These are phyloP conservation scores for Xylaria multiplex DNA, from an alignment of 2,329 filamentous ascomycete species.

Conservation along the genomic window DNA sequence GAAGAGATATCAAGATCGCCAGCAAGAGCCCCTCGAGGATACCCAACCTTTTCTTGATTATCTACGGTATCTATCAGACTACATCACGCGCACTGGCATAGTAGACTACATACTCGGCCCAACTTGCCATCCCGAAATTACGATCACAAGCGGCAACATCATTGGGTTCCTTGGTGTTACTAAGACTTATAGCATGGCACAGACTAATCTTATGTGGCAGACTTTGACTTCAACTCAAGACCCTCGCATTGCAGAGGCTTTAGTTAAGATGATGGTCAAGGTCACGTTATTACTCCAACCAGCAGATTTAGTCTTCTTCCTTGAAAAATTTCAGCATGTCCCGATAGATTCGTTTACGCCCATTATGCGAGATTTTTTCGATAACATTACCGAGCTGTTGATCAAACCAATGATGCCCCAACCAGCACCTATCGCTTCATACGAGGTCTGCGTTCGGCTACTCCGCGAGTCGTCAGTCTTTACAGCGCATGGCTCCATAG, in stretches of 20 bases:
- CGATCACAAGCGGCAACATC: conserved; percentile 82
- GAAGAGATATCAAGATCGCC: conserved; percentile 62
- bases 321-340: conserved; percentile 73
- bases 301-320: conserved; percentile 70
- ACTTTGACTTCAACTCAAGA: conserved; percentile 85
- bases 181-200: conserved; percentile 72
- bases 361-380: conserved; percentile 70
- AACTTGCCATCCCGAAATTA: conserved; percentile 91
- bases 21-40: conserved; percentile 51
- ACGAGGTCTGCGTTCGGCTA: conserved; percentile 69
- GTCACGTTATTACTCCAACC: conserved; percentile 62
- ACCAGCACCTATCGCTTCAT: conserved; percentile 51
- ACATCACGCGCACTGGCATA: conserved; percentile 75
- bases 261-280: conserved; percentile 71
- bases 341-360: conserved; percentile 71
- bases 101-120: conserved; percentile 89
- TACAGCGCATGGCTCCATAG: conserved; percentile 62
- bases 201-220: conserved; percentile 86
- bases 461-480: conserved; percentile 75
- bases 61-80: conserved; percentile 73
- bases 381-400: conserved; percentile 62
- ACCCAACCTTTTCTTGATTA: conserved; percentile 52
- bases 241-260: conserved; percentile 82
- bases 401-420: conserved; percentile 51
- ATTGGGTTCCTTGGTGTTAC: conserved; percentile 88